phyloP scores from a whole-genome alignment of 2,329 filamentous ascomycete species.

The Aspergillus sp. region DNA sequence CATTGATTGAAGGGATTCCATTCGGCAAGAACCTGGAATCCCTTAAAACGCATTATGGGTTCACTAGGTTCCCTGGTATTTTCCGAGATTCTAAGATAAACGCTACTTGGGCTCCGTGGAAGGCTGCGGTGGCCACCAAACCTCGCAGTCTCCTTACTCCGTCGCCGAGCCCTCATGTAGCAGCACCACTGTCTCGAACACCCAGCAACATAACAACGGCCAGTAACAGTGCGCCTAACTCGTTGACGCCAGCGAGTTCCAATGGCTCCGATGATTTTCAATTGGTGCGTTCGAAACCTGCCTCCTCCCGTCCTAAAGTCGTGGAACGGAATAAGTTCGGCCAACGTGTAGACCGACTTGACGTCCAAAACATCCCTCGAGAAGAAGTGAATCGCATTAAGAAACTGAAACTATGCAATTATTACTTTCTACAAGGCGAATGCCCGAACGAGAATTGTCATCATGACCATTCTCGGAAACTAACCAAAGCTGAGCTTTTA shows the following conservation, averaged over 20 bases:
- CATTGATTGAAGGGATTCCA: conserved; percentile 57
- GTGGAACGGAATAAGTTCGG: conserved; percentile 60
- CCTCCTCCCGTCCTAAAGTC: conserved; percentile 28
- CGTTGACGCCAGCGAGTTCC: conserved; percentile 36
- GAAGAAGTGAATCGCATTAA: conserved; percentile 61
- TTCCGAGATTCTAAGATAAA: conserved; percentile 56
- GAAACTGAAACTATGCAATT: conserved; percentile 63
- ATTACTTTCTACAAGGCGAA: conserved; percentile 58
- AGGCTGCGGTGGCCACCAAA: conserved; percentile 29
- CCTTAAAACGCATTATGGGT: conserved; percentile 50
- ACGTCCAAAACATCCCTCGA: conserved; percentile 52
- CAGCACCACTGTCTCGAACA: conserved; percentile 32
- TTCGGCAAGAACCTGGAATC: conserved; percentile 54
- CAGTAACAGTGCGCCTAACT: conserved; percentile 33
- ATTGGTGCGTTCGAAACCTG: conserved; percentile 38
- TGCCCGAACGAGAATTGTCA: conserved; percentile 58
- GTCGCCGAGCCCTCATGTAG: conserved; percentile 35
- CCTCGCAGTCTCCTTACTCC: conserved; percentile 33
- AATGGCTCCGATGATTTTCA: conserved; percentile 42
- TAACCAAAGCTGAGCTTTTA: conserved; percentile 53
- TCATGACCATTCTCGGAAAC: conserved; percentile 55
- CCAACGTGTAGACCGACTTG: conserved; percentile 58
- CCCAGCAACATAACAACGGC: conserved; percentile 43
- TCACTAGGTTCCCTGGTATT: conserved; percentile 51
- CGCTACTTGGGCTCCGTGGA: conserved; percentile 35